Conservation (phyloP, 176 grass and related monocot species). For the Oryza brachyantha region DNA sequence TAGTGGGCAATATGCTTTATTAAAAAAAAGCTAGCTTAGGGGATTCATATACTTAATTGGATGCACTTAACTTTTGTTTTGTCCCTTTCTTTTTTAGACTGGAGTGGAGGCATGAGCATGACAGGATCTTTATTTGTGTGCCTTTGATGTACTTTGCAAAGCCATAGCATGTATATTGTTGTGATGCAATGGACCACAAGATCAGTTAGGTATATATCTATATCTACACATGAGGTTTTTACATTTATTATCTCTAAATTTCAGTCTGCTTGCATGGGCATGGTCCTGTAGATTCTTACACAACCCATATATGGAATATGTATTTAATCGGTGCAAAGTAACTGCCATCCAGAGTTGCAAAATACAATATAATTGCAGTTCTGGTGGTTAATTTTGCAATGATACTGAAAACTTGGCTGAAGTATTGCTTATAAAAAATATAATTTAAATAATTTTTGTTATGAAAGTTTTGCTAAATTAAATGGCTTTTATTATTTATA, state of each 20-base stretch:
- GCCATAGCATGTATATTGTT: slow-evolving; percentile 6
- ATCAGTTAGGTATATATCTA: neutral
- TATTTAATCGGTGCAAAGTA: neutral
- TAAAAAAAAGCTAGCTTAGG: neutral
- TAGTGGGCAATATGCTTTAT: slow-evolving; percentile 33
- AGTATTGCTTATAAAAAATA: neutral
- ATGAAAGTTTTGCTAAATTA: neutral
- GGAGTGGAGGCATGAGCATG: slow-evolving; percentile 45
- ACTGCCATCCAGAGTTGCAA: neutral
- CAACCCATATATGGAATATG: neutral
- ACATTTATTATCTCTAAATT: neutral
- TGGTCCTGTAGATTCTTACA: slow-evolving; percentile 24
- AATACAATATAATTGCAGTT: neutral
- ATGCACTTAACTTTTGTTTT: slow-evolving; percentile 39
- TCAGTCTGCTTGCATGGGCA: neutral
- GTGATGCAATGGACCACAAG: slow-evolving; percentile 45
- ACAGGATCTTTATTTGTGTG: slow-evolving; percentile 43
- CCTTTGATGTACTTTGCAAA: slow-evolving; percentile 56
- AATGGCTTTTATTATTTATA: neutral
- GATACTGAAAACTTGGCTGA: neutral
- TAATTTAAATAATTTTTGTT: neutral
- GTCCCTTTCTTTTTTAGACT: slow-evolving; percentile 32
- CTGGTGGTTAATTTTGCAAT: neutral
- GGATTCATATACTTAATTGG: slow-evolving; percentile 15
- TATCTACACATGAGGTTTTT: neutral